These are phyloP conservation scores for Fusarium hostae DNA, from an alignment of 2,329 filamentous ascomycete genomes.

Conservation along the genomic window DNA sequence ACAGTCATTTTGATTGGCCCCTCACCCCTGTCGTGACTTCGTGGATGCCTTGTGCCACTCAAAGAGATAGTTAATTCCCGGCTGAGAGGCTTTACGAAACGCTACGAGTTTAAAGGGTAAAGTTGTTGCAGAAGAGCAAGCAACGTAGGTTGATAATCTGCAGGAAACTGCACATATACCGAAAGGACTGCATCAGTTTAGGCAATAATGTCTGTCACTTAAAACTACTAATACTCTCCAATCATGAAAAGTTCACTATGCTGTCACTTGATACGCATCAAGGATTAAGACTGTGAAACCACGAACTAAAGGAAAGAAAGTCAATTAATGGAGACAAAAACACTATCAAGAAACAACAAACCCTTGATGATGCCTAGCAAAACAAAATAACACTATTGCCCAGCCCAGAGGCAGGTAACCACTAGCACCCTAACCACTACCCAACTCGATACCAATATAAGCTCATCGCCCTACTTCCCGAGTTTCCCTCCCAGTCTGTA, in stretches of 20 bases:
- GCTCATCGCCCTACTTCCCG: not conserved
- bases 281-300: not conserved
- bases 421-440: constrained; percentile 7
- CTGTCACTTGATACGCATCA: not conserved
- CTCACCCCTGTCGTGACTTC: too few species aligned
- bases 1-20: too few species aligned
- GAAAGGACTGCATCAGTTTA: not conserved
- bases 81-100: not conserved
- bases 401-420: constrained; percentile 12
- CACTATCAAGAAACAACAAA: constrained; percentile 28
- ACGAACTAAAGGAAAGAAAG: constrained; percentile 14
- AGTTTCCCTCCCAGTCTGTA: not conserved
- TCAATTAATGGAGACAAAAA: constrained; percentile 28
- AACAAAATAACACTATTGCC: constrained; percentile 16
- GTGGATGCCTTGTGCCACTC: too few species aligned
- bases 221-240: not conserved
- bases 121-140: not conserved
- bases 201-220: not conserved
- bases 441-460: not conserved
- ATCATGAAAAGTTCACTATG: not conserved
- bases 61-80: not conserved
- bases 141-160: not conserved
- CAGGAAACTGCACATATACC: not conserved
- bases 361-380: constrained; percentile 22
- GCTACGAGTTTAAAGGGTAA: not conserved